Percentiles rank a stretch among this genome's conserved stretches.
These are phyloP conservation scores for Macrolepiota dolichaula DNA, from an alignment of 768 basidiomycete genomes.

Conservation along the genomic window DNA sequence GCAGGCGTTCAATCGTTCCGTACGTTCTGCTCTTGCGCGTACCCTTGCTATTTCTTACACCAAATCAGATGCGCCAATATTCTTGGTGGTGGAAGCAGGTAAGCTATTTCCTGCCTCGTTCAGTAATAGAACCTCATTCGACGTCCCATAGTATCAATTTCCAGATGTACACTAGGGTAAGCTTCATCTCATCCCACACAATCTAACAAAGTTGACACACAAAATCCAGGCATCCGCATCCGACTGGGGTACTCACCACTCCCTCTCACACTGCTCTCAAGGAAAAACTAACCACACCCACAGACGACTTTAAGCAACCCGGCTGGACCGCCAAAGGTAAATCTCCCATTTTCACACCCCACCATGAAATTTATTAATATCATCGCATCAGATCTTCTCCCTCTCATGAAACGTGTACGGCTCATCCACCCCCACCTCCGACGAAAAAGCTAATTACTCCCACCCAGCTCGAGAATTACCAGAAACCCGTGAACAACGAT, in stretches of 20 bases:
- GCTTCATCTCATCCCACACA: not conserved
- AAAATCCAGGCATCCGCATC: slow-evolving; percentile 57
- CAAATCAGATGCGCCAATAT: slow-evolving; percentile 61
- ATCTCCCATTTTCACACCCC: slow-evolving; percentile 4
- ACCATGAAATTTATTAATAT: not conserved
- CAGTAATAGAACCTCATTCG: not conserved
- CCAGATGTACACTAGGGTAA: slow-evolving; percentile 72
- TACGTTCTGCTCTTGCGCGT: slow-evolving; percentile 24
- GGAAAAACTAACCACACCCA: slow-evolving; percentile 17
- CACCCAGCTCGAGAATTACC: slow-evolving; percentile 70
- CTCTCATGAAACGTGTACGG: slow-evolving; percentile 64
- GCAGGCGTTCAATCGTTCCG: slow-evolving; percentile 67
- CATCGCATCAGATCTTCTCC: slow-evolving; percentile 53
- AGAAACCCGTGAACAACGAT: slow-evolving; percentile 66
- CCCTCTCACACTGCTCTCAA: not conserved
- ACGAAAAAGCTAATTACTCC: not conserved
- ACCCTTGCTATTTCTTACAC: not conserved
- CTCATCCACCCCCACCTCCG: not conserved
- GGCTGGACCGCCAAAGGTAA: slow-evolving; percentile 68
- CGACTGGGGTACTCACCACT: slow-evolving; percentile 53
- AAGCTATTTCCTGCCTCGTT: slow-evolving; percentile 8
- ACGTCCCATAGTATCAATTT: slow-evolving; percentile 61
- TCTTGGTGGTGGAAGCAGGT: slow-evolving; percentile 60
- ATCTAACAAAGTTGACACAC: not conserved
- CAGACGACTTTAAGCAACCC: slow-evolving; percentile 70